phyloP scores from a whole-genome alignment of 169 alveolate species.

The Miamiensis avidus region DNA sequence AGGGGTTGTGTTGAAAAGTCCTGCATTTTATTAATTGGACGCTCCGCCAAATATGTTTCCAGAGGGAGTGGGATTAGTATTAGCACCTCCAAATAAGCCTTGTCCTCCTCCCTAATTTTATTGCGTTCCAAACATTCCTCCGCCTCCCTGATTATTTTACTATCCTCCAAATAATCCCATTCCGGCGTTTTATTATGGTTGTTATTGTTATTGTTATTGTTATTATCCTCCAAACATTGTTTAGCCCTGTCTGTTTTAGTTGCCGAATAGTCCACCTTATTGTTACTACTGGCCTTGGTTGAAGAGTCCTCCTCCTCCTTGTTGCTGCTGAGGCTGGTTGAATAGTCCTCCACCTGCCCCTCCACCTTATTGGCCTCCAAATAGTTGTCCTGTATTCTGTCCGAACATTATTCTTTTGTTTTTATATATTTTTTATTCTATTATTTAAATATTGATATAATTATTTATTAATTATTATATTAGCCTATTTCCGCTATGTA shows the following conservation, averaged over 20 bases:
- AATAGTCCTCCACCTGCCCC: not conserved
- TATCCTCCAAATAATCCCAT: slow-evolving; percentile 12
- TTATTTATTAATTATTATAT: too few relatives aligned
- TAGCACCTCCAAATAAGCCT: slow-evolving; percentile 13
- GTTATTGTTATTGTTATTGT: not conserved
- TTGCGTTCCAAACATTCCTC: not conserved
- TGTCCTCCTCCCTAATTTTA: slow-evolving; percentile 3
- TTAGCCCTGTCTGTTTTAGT: not conserved
- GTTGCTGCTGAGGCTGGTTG: too few relatives aligned
- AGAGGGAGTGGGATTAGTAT: not conserved
- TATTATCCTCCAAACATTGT: not conserved
- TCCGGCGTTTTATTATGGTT: not conserved
- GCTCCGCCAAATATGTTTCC: not conserved
- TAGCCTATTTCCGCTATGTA: too few relatives aligned
- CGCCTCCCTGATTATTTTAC: not conserved
- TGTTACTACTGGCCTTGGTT: not conserved
- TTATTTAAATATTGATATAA: too few relatives aligned
- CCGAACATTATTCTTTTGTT: not conserved
- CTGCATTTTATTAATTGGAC: too few relatives aligned
- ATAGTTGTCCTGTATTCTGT: not conserved
- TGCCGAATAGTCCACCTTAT: not conserved
- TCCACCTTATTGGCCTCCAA: not conserved
- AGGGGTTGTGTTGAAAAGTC: too few relatives aligned
- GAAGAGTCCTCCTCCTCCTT: not conserved
- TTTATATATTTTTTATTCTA: too few relatives aligned